Conservation (phyloP, 2,329 filamentous ascomycete species). For the Stemphylium beticola region DNA sequence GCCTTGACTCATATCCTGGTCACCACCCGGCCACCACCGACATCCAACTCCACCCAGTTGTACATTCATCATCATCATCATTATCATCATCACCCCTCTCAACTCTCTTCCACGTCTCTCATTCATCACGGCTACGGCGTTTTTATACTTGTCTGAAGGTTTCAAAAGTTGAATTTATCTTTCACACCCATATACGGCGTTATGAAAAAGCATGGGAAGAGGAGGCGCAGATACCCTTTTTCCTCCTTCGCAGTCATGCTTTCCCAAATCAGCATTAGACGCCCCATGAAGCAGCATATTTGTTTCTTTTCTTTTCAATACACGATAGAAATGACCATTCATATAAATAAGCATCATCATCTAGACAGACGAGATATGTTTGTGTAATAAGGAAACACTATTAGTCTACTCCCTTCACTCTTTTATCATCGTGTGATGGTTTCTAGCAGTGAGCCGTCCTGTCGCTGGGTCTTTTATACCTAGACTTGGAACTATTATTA, state of each 20-base stretch:
- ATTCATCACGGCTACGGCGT: constrained; percentile 1
- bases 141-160: background rate
- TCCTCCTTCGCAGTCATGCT: constrained; percentile 4
- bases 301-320: no score
- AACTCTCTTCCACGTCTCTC: constrained; percentile 1
- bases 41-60: constrained; percentile 1
- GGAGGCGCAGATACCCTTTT: constrained; percentile 17
- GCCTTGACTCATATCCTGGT: background rate
- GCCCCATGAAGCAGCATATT: background rate
- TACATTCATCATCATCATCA: background rate
- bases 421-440: no score
- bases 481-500: no score
- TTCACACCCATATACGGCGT: constrained; percentile 1
- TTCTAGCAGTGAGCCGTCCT: no score
- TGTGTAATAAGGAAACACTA: no score
- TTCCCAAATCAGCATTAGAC: constrained; percentile 1
- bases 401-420: no score
- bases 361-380: no score
- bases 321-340: constrained; percentile 11
- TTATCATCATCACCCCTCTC: background rate
- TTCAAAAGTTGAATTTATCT: constrained; percentile 4
- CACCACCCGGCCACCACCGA: background rate
- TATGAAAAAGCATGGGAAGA: constrained; percentile 15
- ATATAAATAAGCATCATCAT: background rate
- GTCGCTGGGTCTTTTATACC: no score